Evolutionary conservation across 257 asterid genomes (phyloP).

Genomic region (Euphrasia confusa): DNA sequence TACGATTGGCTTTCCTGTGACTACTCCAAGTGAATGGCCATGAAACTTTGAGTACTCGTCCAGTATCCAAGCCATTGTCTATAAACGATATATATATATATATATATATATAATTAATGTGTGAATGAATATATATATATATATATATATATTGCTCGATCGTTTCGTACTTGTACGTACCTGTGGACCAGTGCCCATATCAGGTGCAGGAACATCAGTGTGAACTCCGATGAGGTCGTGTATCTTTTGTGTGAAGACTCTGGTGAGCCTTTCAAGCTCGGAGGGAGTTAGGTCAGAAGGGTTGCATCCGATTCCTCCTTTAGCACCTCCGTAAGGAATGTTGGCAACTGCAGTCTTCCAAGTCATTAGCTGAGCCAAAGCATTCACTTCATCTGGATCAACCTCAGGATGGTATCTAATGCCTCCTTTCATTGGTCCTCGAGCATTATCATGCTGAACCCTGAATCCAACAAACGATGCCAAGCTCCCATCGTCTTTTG

Average conservation of each 20-base stretch:
- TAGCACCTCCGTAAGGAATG: conserved; percentile 96
- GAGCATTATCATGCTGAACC: conserved; percentile 88
- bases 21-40: conserved; percentile 90
- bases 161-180: too few species aligned
- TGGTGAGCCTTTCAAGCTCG: conserved; percentile 82
- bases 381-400: conserved; percentile 94
- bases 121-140: too few species aligned
- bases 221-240: conserved; percentile 86
- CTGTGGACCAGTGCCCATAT: conserved; percentile 94
- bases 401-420: conserved; percentile 98
- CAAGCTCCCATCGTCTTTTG: conserved; percentile 86
- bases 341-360: conserved; percentile 97
- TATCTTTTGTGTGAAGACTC: conserved; percentile 88
- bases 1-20: conserved; percentile 89
- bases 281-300: conserved; percentile 64
- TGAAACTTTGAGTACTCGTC: conserved; percentile 97
- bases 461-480: conserved; percentile 88
- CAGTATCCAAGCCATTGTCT: conserved; percentile 97
- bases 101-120: too few species aligned
- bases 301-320: conserved; percentile 90
- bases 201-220: conserved; percentile 94
- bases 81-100: too few species aligned
- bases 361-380: conserved; percentile 90
- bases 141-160: too few species aligned
- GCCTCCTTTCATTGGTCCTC: conserved; percentile 99